These are phyloP conservation scores for Arthrinium puccinioides DNA, from an alignment of 2,329 filamentous ascomycete species.

Conservation along the genomic window DNA sequence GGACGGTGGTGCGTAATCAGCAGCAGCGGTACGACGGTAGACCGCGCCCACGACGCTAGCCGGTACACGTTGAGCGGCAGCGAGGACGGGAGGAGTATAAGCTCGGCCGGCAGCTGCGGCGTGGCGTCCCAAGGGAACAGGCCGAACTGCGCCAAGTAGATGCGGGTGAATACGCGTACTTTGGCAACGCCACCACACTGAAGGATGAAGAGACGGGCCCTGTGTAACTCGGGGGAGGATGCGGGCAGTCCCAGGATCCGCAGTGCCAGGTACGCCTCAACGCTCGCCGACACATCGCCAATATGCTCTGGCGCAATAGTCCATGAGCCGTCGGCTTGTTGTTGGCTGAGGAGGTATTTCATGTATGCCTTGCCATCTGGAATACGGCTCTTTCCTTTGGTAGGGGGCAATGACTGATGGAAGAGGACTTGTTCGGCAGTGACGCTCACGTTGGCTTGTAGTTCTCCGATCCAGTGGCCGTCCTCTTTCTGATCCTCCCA, in stretches of 20 bases:
- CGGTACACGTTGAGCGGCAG: conserved; percentile 23
- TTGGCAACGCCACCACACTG: conserved; percentile 19
- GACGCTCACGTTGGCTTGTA: neutral
- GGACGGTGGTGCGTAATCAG: conserved; percentile 20
- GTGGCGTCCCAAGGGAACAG: conserved; percentile 24
- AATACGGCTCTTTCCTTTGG: neutral
- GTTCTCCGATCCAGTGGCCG: neutral
- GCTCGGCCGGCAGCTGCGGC: conserved; percentile 23
- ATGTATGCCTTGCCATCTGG: neutral
- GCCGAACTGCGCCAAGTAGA: conserved; percentile 16
- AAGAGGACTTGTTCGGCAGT: conserved; percentile 1
- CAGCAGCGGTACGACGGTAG: conserved; percentile 13
- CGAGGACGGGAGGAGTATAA: conserved; percentile 21
- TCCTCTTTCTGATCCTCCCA: neutral
- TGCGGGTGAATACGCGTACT: conserved; percentile 17
- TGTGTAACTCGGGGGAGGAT: conserved; percentile 10
- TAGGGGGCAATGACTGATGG: no score
- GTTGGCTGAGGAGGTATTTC: neutral
- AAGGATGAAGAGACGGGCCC: conserved; percentile 16
- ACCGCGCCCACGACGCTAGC: conserved; percentile 19
- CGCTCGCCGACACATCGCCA: conserved; percentile 14
- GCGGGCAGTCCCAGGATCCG: conserved; percentile 20
- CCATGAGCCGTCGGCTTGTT: conserved; percentile 21
- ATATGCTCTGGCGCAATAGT: conserved; percentile 13
- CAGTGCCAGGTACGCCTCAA: conserved; percentile 26